phyloP scores from a whole-genome alignment of 805 yeast genomes.

The Ogataea nitratoaversa region DNA sequence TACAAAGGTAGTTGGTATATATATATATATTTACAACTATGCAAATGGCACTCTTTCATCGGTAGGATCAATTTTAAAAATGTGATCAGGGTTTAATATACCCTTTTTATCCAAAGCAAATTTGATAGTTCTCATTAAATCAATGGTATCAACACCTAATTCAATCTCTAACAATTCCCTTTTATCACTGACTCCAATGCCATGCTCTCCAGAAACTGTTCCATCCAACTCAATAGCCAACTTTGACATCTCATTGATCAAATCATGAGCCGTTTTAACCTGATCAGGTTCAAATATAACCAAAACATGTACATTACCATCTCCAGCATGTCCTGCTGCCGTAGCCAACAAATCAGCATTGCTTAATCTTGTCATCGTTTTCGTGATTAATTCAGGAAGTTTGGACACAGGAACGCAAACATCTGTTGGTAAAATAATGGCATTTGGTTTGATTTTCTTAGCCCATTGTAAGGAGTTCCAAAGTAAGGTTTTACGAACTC shows the following conservation, averaged over 20 bases:
- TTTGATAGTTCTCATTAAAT: constrained; percentile 70
- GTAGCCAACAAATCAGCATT: constrained; percentile 50
- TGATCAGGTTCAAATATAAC: constrained; percentile 55
- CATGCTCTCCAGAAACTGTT: constrained; percentile 86
- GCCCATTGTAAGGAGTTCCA: constrained; percentile 72
- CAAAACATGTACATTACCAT: constrained; percentile 75
- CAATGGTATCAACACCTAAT: constrained; percentile 63
- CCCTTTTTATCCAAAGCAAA: constrained; percentile 70
- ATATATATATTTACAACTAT: background rate
- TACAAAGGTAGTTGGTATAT: too few relatives aligned
- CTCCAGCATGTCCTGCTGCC: constrained; percentile 79
- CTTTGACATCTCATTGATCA: constrained; percentile 59
- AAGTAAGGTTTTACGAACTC: constrained; percentile 67
- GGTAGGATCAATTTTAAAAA: constrained; percentile 64
- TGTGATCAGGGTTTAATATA: constrained; percentile 74
- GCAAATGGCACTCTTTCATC: constrained; percentile 25
- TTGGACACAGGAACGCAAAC: constrained; percentile 77
- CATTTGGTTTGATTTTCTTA: constrained; percentile 36
- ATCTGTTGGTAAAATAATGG: constrained; percentile 69
- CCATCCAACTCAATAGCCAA: constrained; percentile 71
- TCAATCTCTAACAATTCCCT: constrained; percentile 57
- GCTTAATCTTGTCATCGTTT: constrained; percentile 56
- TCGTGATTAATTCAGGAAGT: constrained; percentile 58
- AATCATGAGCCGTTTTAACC: constrained; percentile 38
- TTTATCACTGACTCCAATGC: constrained; percentile 73